phyloP scores from a whole-genome alignment of 306 rosid genomes.

The Quercus mongolica region DNA sequence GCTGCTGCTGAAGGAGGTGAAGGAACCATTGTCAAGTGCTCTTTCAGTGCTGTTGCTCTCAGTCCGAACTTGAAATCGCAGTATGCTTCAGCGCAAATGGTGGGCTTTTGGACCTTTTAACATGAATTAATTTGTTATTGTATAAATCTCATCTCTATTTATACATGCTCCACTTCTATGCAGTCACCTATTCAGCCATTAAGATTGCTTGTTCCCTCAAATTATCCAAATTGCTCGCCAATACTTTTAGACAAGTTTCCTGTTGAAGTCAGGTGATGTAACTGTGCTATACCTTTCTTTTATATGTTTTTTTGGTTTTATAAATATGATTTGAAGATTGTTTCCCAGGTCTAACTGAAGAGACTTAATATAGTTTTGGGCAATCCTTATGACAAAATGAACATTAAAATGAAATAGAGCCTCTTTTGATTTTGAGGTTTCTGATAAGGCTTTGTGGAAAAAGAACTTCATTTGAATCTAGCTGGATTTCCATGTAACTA shows the following conservation, averaged over 20 bases:
- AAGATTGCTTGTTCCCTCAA: conserved; percentile 82
- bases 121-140: background rate
- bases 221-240: conserved; percentile 87
- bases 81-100: conserved; percentile 80
- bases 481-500: too few species aligned
- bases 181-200: conserved; percentile 93
- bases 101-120: conserved; percentile 24
- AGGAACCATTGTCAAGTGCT: conserved; percentile 85
- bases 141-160: conserved; percentile 16
- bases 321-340: background rate
- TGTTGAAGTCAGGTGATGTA: conserved; percentile 70
- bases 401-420: background rate
- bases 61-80: conserved; percentile 79
- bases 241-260: conserved; percentile 81
- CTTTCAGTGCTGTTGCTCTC: conserved; percentile 83
- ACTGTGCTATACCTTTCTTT: conserved; percentile 15
- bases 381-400: background rate
- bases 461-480: background rate
- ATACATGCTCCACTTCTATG: conserved; percentile 28
- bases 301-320: background rate
- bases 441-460: background rate
- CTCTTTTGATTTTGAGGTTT: background rate
- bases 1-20: conserved; percentile 63
- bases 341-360: background rate
- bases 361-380: background rate